Evolutionary conservation across 768 basidiomycete genomes (phyloP).

Genomic region (Inosperma sp.): DNA sequence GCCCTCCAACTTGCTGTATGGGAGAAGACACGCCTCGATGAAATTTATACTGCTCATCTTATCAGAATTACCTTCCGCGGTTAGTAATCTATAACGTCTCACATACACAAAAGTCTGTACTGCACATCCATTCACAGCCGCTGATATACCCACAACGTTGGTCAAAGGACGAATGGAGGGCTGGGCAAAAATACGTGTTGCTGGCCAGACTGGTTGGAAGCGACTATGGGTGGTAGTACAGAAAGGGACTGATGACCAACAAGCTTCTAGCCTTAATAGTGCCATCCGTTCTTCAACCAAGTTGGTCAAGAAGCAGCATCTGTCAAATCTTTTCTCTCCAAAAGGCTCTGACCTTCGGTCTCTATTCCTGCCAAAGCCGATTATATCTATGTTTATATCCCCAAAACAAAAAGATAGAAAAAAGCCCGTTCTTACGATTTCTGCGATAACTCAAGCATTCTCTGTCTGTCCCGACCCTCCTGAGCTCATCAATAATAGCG

Average conservation of each 20-base stretch:
- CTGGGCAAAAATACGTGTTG: constrained; percentile 82
- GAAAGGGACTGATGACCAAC: constrained; percentile 30
- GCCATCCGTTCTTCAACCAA: constrained; percentile 3
- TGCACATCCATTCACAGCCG: constrained; percentile 28
- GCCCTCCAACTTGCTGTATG: constrained; percentile 86
- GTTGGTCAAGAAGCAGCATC: constrained; percentile 45
- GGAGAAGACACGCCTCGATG: constrained; percentile 93
- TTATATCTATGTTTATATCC: constrained; percentile 56
- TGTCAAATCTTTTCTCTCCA: constrained; percentile 60
- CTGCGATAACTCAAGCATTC: constrained; percentile 75
- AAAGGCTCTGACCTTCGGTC: constrained; percentile 22
- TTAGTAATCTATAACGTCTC: constrained; percentile 16
- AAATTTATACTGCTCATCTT: constrained; percentile 95
- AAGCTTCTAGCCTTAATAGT: constrained; percentile 20
- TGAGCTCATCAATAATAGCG: constrained; percentile 81
- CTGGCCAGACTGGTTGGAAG: constrained; percentile 97
- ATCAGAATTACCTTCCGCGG: constrained; percentile 64
- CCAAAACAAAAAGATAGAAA: constrained; percentile 72
- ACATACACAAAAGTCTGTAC: constrained; percentile 2
- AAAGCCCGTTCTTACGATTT: constrained; percentile 65
- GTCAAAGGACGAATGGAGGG: constrained; percentile 78
- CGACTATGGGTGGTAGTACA: constrained; percentile 77
- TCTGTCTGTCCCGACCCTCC: constrained; percentile 94
- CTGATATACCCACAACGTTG: constrained; percentile 56
- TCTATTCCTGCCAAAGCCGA: constrained; percentile 28